Percentiles rank a stretch among this genome's conserved stretches.
Conservation (phyloP, 768 basidiomycete genomes). For the Boletellus ananas region DNA sequence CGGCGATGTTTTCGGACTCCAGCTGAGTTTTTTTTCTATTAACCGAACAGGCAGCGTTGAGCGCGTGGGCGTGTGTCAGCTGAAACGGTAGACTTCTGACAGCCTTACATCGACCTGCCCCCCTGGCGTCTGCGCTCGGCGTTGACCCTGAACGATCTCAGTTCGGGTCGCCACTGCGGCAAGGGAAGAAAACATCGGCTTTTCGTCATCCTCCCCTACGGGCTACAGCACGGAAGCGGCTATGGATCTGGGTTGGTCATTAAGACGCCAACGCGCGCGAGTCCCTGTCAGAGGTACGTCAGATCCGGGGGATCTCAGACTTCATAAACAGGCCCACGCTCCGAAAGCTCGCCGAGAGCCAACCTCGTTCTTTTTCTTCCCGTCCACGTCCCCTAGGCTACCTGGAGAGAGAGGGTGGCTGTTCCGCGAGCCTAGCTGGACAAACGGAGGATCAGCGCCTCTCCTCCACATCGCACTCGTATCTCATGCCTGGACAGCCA, state of each 20-base stretch:
- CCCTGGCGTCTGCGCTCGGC: too few relatives aligned
- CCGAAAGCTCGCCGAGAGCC: not conserved
- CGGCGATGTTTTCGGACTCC: too few relatives aligned
- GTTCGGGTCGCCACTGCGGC: too few relatives aligned
- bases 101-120: too few relatives aligned
- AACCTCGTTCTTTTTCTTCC: not conserved
- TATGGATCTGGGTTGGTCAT: not conserved
- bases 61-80: too few relatives aligned
- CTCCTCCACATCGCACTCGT: not conserved
- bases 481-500: conserved; percentile 1
- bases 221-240: too few relatives aligned
- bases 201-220: too few relatives aligned
- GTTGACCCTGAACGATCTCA: too few relatives aligned
- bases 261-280: not conserved
- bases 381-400: not conserved
- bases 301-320: not conserved
- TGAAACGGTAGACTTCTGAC: too few relatives aligned
- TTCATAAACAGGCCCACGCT: not conserved
- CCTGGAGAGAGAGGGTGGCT: not conserved
- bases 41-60: too few relatives aligned
- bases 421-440: not conserved
- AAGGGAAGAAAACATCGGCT: too few relatives aligned
- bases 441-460: not conserved
- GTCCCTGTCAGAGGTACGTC: not conserved
- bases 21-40: too few relatives aligned